Percentiles rank a stretch among this genome's conserved stretches.
Conservation (phyloP, 2,329 filamentous ascomycete genomes). For the Colletotrichum navitas region DNA sequence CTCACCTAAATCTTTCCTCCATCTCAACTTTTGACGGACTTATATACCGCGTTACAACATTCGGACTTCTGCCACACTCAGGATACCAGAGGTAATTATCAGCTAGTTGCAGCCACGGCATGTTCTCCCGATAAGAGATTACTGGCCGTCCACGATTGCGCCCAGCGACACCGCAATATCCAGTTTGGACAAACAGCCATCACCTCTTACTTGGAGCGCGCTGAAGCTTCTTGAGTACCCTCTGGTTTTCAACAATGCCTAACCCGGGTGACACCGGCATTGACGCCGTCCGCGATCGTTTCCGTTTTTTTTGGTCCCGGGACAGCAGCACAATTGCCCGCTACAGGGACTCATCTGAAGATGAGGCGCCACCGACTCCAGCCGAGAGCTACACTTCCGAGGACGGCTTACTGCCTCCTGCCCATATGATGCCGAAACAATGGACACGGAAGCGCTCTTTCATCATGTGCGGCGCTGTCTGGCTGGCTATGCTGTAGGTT, state of each 20-base stretch:
- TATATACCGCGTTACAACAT: neutral
- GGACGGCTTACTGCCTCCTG: constrained; percentile 26
- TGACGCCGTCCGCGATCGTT: constrained; percentile 35
- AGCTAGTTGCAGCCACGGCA: constrained; percentile 1
- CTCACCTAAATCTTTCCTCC: neutral
- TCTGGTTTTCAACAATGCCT: constrained; percentile 15
- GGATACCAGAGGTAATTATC: neutral
- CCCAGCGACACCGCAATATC: neutral
- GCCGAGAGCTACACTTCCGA: constrained; percentile 33
- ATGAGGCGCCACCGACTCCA: constrained; percentile 19
- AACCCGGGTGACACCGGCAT: constrained; percentile 2
- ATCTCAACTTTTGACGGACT: neutral
- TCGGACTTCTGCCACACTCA: neutral
- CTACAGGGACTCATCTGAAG: constrained; percentile 29
- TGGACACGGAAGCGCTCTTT: constrained; percentile 38
- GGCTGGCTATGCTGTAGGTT: constrained; percentile 40
- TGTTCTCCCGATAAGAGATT: constrained; percentile 6
- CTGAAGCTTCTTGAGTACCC: neutral
- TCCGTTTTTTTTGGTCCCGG: constrained; percentile 31
- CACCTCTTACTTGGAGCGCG: neutral
- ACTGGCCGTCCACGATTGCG: neutral
- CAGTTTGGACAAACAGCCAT: neutral
- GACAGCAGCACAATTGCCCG: constrained; percentile 9
- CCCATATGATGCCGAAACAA: constrained; percentile 30
- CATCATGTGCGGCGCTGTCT: constrained; percentile 39